phyloP scores from a whole-genome alignment of 2,329 filamentous ascomycete genomes.

The Ascocoryne sarcoides region DNA sequence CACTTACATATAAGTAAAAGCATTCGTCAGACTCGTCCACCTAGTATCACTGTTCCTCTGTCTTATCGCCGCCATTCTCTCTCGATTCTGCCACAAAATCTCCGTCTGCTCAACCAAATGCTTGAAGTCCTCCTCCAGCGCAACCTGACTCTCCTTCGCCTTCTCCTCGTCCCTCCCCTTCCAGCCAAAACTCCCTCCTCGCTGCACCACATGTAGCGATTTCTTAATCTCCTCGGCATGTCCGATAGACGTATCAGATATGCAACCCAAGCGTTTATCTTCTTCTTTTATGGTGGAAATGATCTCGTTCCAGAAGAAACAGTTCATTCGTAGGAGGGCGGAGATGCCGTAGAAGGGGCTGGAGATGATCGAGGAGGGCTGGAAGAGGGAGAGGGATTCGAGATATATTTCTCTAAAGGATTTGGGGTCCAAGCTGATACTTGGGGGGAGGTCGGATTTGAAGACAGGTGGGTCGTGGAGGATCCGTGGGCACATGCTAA shows the following conservation, averaged over 20 bases:
- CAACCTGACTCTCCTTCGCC: conserved; percentile 6
- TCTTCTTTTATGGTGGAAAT: conserved; percentile 24
- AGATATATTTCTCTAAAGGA: conserved; percentile 24
- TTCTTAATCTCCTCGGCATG: conserved; percentile 25
- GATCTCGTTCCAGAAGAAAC: conserved; percentile 24
- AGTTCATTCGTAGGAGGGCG: conserved; percentile 21
- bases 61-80: conserved; percentile 18
- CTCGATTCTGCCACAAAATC: conserved; percentile 20
- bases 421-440: conserved; percentile 9
- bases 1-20: conserved; percentile 25
- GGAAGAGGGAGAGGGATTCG: conserved; percentile 16
- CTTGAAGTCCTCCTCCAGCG: conserved; percentile 23
- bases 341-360: conserved; percentile 22
- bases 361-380: conserved; percentile 9
- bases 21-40: conserved; percentile 21
- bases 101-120: conserved; percentile 23
- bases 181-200: conserved; percentile 21
- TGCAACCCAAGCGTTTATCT: conserved; percentile 21
- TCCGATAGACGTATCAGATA: conserved; percentile 23
- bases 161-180: conserved; percentile 3
- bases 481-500: conserved; percentile 16
- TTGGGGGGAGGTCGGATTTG: conserved; percentile 9
- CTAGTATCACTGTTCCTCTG: conserved; percentile 17
- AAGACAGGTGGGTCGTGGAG: conserved; percentile 20
- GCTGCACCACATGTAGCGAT: conserved; percentile 17